Conservation (phyloP, 805 yeast species). For the Hanseniaspora meyeri region DNA sequence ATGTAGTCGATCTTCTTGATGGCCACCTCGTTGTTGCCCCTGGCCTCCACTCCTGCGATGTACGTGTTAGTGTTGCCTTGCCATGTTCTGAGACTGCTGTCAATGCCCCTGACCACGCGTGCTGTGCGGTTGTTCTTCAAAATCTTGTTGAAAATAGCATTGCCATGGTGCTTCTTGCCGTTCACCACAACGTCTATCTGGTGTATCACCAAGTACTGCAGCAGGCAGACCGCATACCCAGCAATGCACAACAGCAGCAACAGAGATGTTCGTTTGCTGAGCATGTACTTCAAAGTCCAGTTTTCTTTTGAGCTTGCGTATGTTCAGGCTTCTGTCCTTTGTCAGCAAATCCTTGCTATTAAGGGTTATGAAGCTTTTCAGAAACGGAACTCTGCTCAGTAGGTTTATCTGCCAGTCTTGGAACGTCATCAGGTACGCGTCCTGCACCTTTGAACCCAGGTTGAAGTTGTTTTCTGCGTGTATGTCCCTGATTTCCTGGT, state of each 20-base stretch:
- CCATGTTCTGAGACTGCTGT: constrained; percentile 37
- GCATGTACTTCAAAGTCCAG: constrained; percentile 34
- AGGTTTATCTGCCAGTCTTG: constrained; percentile 14
- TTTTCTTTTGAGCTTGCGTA: constrained; percentile 11
- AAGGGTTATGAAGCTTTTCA: neutral
- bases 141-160: constrained; percentile 9
- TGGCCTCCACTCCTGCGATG: constrained; percentile 36
- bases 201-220: constrained; percentile 42
- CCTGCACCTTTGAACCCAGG: constrained; percentile 15
- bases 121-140: constrained; percentile 11
- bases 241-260: constrained; percentile 42
- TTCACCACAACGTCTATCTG: neutral
- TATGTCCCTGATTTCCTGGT: neutral
- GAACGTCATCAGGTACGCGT: constrained; percentile 19
- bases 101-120: constrained; percentile 16
- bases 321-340: neutral
- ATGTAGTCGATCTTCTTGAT: constrained; percentile 26
- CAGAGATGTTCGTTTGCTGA: constrained; percentile 40
- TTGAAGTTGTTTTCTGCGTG: neutral
- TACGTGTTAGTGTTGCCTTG: constrained; percentile 42
- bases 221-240: constrained; percentile 42
- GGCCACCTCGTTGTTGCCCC: constrained; percentile 37
- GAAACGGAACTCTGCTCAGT: neutral
- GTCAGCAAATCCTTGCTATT: neutral
- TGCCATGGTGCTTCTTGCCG: neutral